Evolutionary conservation across 2,329 filamentous ascomycete genomes (phyloP), one percentile per base, ranked within the genome.

Genomic region (Trichoderma breve): DNA sequence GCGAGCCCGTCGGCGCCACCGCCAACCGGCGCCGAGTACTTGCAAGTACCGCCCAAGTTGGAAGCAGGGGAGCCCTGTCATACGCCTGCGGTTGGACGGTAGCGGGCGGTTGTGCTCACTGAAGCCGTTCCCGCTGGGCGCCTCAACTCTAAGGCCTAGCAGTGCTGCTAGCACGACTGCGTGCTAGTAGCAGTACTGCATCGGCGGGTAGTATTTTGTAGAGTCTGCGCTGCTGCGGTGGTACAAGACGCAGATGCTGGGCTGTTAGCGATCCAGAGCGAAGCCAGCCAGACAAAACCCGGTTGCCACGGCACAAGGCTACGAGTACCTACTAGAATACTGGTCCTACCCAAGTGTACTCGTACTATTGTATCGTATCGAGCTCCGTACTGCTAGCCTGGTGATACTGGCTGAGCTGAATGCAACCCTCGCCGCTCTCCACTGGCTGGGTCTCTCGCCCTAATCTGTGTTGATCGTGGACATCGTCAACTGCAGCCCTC

Each of bases 101-200:
- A 69, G 71, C 71, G 71, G 64, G 62, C 71, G 71, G 71, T 60
- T 69, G 57, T 72, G 71, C 64, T 60, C 62, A 65, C 69, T 66
- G 57, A 70, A 70, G 67, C 67, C 67, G 67, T 70, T 70, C 57
- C 67, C 67, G 57, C 67, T 51, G 53, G 47, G 36, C 30, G 55
- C 67, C 36, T 28, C 55, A 62, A 53, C 55, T 70, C 60, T 51
- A 36, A 61, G 57, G 64, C 21, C 53, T 58, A 58, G 64, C 51
- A 55, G 24, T 8, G 8, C 18, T 26, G 53, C 32, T 36, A 67
- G 51, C 21, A 57, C 21, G n/a, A 8, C 60, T 43, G 15, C 5
- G 21, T 63, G 24, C 34, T 39, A 47, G 57, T 21, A 34, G 57
- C 34, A 28, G 60, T 36, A 47, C n/a, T 4, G n/a, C 6, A 30